Evolutionary conservation across 345 rosid species (phyloP).

Genomic region (Psidium friedrichsthalianum): DNA sequence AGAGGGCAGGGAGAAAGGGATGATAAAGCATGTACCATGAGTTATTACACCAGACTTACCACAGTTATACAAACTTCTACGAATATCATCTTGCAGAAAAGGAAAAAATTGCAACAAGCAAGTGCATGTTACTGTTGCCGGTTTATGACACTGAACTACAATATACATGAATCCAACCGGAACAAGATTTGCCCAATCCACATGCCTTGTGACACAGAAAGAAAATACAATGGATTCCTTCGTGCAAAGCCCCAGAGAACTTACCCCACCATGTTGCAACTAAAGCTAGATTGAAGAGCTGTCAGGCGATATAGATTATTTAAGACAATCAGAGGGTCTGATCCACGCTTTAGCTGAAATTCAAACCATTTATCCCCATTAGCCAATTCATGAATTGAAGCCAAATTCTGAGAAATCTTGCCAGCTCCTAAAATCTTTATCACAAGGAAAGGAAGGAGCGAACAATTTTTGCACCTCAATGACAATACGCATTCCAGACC

Average conservation of each 20-base stretch:
- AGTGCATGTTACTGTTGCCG: neutral
- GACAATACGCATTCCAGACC: constrained; percentile 88
- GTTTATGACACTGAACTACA: neutral
- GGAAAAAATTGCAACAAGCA: neutral
- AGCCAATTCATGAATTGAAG: neutral
- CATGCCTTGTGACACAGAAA: neutral
- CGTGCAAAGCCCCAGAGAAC: constrained; percentile 9
- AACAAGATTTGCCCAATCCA: neutral
- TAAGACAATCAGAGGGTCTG: constrained; percentile 68
- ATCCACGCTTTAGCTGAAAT: constrained; percentile 75
- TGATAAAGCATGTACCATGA: neutral
- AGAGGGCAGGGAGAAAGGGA: neutral
- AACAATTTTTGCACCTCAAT: constrained; percentile 55
- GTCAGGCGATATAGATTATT: constrained; percentile 85
- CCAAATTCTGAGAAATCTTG: neutral
- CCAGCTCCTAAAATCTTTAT: neutral
- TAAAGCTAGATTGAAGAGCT: constrained; percentile 89
- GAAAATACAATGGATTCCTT: neutral
- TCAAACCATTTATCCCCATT: neutral
- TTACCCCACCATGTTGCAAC: constrained; percentile 97
- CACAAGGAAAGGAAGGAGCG: neutral
- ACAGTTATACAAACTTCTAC: neutral
- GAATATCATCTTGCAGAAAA: neutral
- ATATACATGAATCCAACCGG: neutral
- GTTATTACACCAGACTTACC: neutral